phyloP scores from a whole-genome alignment of 257 asterid genomes.

The Solanum rostratum region DNA sequence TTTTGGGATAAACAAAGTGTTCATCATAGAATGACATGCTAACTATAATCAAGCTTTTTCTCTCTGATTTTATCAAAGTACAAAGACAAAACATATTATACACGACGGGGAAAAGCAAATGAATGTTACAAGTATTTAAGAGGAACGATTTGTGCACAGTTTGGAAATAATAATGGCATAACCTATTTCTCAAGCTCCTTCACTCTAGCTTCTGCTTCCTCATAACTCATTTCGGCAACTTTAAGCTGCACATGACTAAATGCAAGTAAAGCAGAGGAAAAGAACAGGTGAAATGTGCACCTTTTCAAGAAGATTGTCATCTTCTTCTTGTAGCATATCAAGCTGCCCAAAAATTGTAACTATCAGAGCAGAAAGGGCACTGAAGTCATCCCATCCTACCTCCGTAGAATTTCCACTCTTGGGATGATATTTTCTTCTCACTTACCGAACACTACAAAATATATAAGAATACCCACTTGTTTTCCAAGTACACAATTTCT shows the following conservation, averaged over 20 bases:
- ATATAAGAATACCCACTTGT: no score
- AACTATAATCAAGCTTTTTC: background rate
- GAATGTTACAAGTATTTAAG: background rate
- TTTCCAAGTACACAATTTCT: no score
- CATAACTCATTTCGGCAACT: conserved; percentile 58
- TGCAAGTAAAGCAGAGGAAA: background rate
- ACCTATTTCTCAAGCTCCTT: conserved; percentile 98
- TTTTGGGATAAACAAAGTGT: background rate
- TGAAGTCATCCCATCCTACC: no score
- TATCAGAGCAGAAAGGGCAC: conserved; percentile 14
- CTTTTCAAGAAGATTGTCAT: conserved; percentile 72
- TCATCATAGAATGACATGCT: background rate
- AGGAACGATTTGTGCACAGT: background rate
- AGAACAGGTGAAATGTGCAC: conserved; percentile 15
- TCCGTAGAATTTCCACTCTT: no score
- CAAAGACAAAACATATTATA: background rate
- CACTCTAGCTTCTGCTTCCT: conserved; percentile 85
- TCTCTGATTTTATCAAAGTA: background rate
- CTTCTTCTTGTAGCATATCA: conserved; percentile 92
- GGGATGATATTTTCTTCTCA: no score
- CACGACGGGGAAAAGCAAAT: background rate
- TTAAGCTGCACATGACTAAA: conserved; percentile 44
- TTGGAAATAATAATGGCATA: background rate
- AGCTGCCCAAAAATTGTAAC: conserved; percentile 40
- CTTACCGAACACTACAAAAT: no score